Evolutionary conservation across 257 asterid species (phyloP).

Genomic region (Solanum rostratum): DNA sequence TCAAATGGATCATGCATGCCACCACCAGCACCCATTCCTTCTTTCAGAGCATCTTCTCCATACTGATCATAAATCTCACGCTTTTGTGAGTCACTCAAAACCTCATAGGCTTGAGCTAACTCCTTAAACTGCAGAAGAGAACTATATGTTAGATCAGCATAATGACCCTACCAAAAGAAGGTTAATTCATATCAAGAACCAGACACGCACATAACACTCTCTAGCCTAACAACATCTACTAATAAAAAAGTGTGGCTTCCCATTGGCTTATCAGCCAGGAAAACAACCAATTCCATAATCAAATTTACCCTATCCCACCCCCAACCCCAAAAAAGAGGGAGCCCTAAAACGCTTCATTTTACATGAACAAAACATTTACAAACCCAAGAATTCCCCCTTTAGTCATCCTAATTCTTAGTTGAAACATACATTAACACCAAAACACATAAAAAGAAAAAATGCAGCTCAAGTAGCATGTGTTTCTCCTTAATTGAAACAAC

Average conservation of each 20-base stretch:
- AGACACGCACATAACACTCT: not conserved
- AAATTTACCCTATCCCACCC: too few species aligned
- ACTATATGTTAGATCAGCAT: not conserved
- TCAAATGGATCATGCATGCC: constrained; percentile 66
- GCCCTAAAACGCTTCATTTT: too few species aligned
- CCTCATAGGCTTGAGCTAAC: constrained; percentile 76
- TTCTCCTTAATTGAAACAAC: not conserved
- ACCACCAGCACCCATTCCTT: constrained; percentile 53
- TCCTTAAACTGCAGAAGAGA: constrained; percentile 44
- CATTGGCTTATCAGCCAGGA: not conserved
- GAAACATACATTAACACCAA: not conserved
- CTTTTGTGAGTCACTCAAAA: constrained; percentile 56
- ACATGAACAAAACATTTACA: too few species aligned
- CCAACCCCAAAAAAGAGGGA: too few species aligned
- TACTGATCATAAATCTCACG: constrained; percentile 68
- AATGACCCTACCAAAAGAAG: not conserved
- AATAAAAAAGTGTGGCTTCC: not conserved
- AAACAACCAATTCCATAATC: not conserved
- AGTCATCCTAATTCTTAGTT: not conserved
- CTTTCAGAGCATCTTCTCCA: constrained; percentile 77
- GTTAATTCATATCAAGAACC: not conserved
- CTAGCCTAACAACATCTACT: not conserved
- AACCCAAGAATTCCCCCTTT: too few species aligned
- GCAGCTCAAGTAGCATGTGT: not conserved
- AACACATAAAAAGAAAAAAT: not conserved